Conservation (phyloP, 2,329 filamentous ascomycete species). For the Clonostachys rhizophaga region DNA sequence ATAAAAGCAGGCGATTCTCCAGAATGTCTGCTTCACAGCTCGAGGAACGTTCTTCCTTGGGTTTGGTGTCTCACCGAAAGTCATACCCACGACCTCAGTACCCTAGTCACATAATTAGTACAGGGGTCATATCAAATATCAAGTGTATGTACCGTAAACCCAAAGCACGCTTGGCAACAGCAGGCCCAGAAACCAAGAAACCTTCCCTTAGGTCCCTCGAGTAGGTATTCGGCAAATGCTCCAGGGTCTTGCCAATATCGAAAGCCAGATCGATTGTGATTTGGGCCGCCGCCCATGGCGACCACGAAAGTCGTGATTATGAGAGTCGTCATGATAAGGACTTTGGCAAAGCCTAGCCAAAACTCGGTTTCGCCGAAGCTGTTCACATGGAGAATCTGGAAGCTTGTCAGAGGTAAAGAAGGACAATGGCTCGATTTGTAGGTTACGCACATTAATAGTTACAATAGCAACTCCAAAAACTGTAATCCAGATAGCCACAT, state of each 20-base stretch:
- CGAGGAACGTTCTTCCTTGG: slow-evolving; percentile 12
- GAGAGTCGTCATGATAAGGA: slow-evolving; percentile 33
- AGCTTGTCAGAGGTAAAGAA: not conserved
- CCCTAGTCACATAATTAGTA: not conserved
- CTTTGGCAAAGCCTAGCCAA: slow-evolving; percentile 38
- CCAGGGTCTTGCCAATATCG: slow-evolving; percentile 36
- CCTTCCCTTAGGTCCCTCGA: slow-evolving; percentile 21
- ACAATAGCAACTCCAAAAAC: slow-evolving; percentile 25
- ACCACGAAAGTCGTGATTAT: slow-evolving; percentile 9
- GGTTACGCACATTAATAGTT: slow-evolving; percentile 15
- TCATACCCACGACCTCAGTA: slow-evolving; percentile 9
- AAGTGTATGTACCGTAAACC: not conserved
- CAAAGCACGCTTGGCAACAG: slow-evolving; percentile 30
- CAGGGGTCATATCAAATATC: no score
- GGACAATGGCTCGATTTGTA: not conserved
- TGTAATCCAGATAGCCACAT: slow-evolving; percentile 29
- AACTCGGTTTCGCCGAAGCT: slow-evolving; percentile 43
- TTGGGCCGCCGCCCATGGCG: slow-evolving; percentile 27
- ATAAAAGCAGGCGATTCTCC: slow-evolving; percentile 16
- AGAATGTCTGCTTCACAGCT: slow-evolving; percentile 14
- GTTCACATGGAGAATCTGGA: slow-evolving; percentile 26
- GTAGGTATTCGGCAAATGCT: slow-evolving; percentile 29
- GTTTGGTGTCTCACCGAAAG: slow-evolving; percentile 13
- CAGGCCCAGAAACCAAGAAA: slow-evolving; percentile 34
- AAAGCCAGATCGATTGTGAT: slow-evolving; percentile 30